Percentiles rank a stretch among this genome's conserved stretches.
Evolutionary conservation across 768 basidiomycete species (phyloP).

Genomic region (Lentinula boryana): DNA sequence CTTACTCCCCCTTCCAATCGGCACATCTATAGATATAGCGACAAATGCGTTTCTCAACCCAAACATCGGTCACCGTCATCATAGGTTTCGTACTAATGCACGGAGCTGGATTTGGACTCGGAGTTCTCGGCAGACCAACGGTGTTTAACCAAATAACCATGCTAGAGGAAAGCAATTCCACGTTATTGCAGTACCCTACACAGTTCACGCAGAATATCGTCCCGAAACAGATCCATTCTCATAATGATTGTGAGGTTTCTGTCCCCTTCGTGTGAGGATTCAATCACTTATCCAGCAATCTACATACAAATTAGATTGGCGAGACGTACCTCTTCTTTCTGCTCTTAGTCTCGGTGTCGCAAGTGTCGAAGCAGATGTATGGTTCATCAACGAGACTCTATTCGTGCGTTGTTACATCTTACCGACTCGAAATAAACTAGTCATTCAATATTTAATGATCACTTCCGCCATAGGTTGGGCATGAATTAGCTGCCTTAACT

Average conservation of each 20-base stretch:
- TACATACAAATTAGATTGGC: slow-evolving; percentile 32
- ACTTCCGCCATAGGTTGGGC: slow-evolving; percentile 31
- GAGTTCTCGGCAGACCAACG: not conserved
- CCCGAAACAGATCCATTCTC: slow-evolving; percentile 35
- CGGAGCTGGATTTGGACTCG: not conserved
- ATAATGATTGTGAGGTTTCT: slow-evolving; percentile 43
- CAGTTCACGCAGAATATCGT: slow-evolving; percentile 6
- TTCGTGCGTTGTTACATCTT: slow-evolving; percentile 23
- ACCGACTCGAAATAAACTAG: too few relatives aligned
- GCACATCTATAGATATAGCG: not conserved
- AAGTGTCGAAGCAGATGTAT: slow-evolving; percentile 53
- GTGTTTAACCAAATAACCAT: slow-evolving; percentile 3
- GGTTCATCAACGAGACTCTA: slow-evolving; percentile 36
- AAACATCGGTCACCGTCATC: not conserved
- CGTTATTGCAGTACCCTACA: slow-evolving; percentile 3
- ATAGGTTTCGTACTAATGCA: not conserved
- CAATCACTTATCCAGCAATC: not conserved
- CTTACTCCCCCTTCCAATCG: not conserved
- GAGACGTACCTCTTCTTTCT: slow-evolving; percentile 42
- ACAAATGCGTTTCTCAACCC: not conserved
- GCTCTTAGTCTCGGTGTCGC: slow-evolving; percentile 43
- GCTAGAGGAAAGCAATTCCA: slow-evolving; percentile 6
- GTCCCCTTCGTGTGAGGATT: not conserved
- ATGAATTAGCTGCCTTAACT: slow-evolving; percentile 36
- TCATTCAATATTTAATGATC: too few relatives aligned